These are phyloP conservation scores for Nemania abortiva DNA, from an alignment of 2,329 filamentous ascomycete genomes.

Conservation along the genomic window DNA sequence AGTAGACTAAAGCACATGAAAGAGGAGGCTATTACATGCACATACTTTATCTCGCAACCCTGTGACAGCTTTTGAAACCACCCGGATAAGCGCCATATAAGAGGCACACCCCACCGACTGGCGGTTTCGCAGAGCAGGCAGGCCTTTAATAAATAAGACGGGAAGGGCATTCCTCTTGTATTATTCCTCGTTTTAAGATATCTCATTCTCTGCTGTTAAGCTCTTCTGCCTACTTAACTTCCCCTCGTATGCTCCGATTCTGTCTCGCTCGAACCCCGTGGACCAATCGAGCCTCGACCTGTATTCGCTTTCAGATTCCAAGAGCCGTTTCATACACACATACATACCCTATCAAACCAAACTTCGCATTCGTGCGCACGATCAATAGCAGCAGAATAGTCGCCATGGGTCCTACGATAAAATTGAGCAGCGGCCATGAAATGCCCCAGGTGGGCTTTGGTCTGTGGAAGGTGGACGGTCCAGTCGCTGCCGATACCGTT, in stretches of 20 bases:
- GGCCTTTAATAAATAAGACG: slow-evolving; percentile 27
- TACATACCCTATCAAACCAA: slow-evolving; percentile 8
- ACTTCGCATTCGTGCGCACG: slow-evolving; percentile 8
- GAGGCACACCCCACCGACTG: slow-evolving; percentile 23
- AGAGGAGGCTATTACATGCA: slow-evolving; percentile 24
- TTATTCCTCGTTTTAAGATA: slow-evolving; percentile 1
- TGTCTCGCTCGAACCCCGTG: slow-evolving; percentile 12
- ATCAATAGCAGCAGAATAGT: slow-evolving; percentile 4
- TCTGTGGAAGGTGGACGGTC: slow-evolving; percentile 86
- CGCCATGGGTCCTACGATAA: slow-evolving; percentile 61
- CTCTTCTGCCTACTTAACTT: neutral
- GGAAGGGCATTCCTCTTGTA: slow-evolving; percentile 3
- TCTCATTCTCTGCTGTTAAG: slow-evolving; percentile 3
- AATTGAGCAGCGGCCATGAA: slow-evolving; percentile 73
- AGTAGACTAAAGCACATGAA: slow-evolving; percentile 21
- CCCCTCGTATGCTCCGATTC: slow-evolving; percentile 22
- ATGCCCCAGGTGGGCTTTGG: slow-evolving; percentile 84
- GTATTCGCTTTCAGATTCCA: slow-evolving; percentile 16
- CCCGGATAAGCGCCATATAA: slow-evolving; percentile 35
- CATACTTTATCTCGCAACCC: slow-evolving; percentile 17
- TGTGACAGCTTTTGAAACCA: slow-evolving; percentile 37
- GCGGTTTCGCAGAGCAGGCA: slow-evolving; percentile 2
- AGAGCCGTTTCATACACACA: neutral
- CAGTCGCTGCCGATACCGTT: slow-evolving; percentile 78
- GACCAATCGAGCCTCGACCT: slow-evolving; percentile 31